Evolutionary conservation across 257 asterid genomes (phyloP).

Genomic region (Forsythia suspensa): DNA sequence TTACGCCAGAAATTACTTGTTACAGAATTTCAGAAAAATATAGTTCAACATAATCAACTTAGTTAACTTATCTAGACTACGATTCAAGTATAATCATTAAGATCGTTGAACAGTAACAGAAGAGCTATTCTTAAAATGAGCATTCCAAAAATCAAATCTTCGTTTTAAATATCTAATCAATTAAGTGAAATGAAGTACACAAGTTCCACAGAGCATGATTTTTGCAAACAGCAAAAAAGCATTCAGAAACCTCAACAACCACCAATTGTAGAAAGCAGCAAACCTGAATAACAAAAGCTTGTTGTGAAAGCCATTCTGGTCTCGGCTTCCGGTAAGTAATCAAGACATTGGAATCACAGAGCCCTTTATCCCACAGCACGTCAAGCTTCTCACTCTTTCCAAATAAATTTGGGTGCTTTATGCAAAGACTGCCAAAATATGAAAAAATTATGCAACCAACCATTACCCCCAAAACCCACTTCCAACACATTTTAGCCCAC

Average conservation of each 20-base stretch:
- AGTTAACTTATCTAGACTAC: neutral
- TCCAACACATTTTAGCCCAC: neutral
- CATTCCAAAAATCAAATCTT: neutral
- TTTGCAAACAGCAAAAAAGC: neutral
- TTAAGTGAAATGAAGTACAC: neutral
- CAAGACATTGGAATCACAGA: conserved; percentile 82
- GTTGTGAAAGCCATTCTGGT: conserved; percentile 90
- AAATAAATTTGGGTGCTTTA: conserved; percentile 91
- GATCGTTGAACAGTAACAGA: neutral
- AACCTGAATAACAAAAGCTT: conserved; percentile 83
- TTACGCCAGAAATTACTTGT: neutral
- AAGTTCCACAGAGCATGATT: neutral
- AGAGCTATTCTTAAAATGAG: neutral
- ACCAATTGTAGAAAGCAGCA: conserved; percentile 16
- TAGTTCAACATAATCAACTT: neutral
- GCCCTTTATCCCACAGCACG: conserved; percentile 91
- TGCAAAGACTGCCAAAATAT: conserved; percentile 65
- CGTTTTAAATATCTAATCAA: neutral
- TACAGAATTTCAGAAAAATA: neutral
- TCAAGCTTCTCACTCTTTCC: conserved; percentile 98
- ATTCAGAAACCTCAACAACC: neutral
- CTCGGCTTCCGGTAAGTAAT: conserved; percentile 84
- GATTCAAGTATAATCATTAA: neutral
- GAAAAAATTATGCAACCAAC: conserved; percentile 12
- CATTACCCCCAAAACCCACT: conserved; percentile 6